Percentiles rank a stretch among this genome's conserved stretches.
phyloP scores from a whole-genome alignment of 2,329 filamentous ascomycete species.

The Alternaria conjuncta region DNA sequence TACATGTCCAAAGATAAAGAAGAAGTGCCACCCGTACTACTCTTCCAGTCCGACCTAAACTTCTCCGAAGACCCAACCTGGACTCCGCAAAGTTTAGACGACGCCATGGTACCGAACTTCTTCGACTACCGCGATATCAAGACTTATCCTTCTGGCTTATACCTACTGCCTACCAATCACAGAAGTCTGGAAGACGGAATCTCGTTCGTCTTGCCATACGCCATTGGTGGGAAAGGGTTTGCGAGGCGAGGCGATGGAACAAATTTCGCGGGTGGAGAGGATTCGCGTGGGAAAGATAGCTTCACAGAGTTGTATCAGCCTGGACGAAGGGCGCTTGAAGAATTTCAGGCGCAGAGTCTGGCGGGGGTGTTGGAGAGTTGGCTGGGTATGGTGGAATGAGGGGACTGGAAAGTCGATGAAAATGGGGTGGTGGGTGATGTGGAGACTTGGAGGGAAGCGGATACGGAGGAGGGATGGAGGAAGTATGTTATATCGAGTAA shows the following conservation, averaged over 20 bases:
- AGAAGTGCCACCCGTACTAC: neutral
- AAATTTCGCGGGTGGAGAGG: neutral
- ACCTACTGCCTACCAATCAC: neutral
- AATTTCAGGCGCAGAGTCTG: neutral
- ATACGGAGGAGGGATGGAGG: conserved; percentile 16
- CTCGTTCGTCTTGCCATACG: neutral
- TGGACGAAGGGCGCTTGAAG: neutral
- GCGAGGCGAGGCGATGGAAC: neutral
- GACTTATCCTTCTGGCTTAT: neutral
- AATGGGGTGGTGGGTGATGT: conserved; percentile 16
- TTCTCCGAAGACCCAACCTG: neutral
- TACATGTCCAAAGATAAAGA: neutral
- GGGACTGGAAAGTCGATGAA: conserved; percentile 19
- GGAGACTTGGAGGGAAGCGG: conserved; percentile 2
- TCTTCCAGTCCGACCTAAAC: neutral
- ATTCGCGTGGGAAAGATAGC: neutral
- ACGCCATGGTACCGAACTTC: neutral
- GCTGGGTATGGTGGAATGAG: conserved; percentile 17
- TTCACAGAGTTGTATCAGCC: neutral
- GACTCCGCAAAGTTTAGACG: neutral
- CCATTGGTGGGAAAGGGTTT: neutral
- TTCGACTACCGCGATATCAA: neutral
- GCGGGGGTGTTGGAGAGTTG: neutral
- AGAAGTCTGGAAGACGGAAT: neutral
- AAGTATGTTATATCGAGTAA: neutral